Evolutionary conservation across 2,329 filamentous ascomycete genomes (phyloP).

Genomic region (Decorospora gaudefroyi): DNA sequence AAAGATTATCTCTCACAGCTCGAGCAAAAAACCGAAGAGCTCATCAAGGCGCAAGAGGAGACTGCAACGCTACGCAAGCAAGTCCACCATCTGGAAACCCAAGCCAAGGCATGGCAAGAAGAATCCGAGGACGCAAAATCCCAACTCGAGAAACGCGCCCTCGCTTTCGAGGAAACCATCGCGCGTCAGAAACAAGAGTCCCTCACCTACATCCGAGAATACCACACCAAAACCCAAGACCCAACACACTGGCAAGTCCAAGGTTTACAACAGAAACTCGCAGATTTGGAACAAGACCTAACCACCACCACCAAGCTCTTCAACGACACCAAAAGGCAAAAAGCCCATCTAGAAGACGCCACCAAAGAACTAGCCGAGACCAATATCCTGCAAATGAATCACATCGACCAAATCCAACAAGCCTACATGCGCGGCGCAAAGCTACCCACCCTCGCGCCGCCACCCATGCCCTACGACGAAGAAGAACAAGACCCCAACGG

Average conservation of each 20-base stretch:
- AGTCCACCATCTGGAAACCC: background rate
- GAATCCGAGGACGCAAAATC: slow-evolving; percentile 5
- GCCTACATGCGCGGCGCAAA: background rate
- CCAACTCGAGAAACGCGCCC: slow-evolving; percentile 1
- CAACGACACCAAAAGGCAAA: slow-evolving; percentile 1
- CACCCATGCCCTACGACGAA: background rate
- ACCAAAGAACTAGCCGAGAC: background rate
- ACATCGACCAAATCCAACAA: slow-evolving; percentile 3
- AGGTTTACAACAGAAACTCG: slow-evolving; percentile 9
- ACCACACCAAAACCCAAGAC: slow-evolving; percentile 13
- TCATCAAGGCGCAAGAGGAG: background rate
- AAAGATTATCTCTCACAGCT: background rate
- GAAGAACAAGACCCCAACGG: background rate
- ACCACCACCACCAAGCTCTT: background rate
- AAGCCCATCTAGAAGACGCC: slow-evolving; percentile 3
- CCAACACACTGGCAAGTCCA: slow-evolving; percentile 8
- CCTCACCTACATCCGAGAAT: slow-evolving; percentile 14
- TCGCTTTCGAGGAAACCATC: slow-evolving; percentile 3
- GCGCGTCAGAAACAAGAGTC: slow-evolving; percentile 4
- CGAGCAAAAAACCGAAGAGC: slow-evolving; percentile 1
- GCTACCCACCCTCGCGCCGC: background rate
- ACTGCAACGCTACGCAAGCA: background rate
- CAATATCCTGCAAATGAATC: background rate
- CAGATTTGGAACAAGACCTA: slow-evolving; percentile 4
- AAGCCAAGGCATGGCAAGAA: slow-evolving; percentile 1